Evolutionary conservation across 2,329 filamentous ascomycete species (phyloP), one percentile per base, ranked within the genome.

Genomic region (Ascochyta rabiei): DNA sequence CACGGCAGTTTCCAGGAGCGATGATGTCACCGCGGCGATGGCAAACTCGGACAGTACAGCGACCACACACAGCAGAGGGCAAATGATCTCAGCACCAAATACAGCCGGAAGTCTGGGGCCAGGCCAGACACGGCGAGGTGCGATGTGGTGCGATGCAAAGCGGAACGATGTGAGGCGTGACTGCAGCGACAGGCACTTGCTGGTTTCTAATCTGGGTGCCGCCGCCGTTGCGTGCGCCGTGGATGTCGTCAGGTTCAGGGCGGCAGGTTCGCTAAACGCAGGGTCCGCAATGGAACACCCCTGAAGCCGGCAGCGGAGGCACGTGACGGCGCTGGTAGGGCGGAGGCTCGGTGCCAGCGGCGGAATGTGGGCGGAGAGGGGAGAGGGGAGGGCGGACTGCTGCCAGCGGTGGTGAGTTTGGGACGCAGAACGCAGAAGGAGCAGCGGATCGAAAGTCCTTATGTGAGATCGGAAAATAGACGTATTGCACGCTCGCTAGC

Each of bases 21-120:
- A 55, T 55, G 52, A 55, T 50, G 52, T 55, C 52, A 55, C 46
- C 35, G 45, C 19, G 35, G 16, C 28, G 47, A 50, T 55, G 52
- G 38, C 52, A 55, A 50, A 47, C 46, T 28, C 34, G 31, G 23
- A 33, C 50, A 37, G 41, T 40, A 46, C 45, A 55, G 52, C 51
- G 34, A 49, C 52, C 43, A 49, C 35, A 30, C 52, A 21, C 30
- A 49, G 28, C 31, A 38, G 30, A 38, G 52, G 41, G 28, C 37
- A 10, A 15, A 30, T 2, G 5, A 30, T 30, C 28, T 30, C 28
- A 30, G 9, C 10, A 30, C 28, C 2, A 13, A 3, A 2, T 10
- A 30, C 28, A 12, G 28, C 12, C 28, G 12, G 28, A 5, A 3
- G 4, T 10, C 12, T 55, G 42, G 37, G 46, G 7, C 37, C 37